Percentiles rank a stretch among this genome's conserved stretches.
Evolutionary conservation across 169 alveolate genomes (phyloP).

Genomic region (Miamiensis avidus): DNA sequence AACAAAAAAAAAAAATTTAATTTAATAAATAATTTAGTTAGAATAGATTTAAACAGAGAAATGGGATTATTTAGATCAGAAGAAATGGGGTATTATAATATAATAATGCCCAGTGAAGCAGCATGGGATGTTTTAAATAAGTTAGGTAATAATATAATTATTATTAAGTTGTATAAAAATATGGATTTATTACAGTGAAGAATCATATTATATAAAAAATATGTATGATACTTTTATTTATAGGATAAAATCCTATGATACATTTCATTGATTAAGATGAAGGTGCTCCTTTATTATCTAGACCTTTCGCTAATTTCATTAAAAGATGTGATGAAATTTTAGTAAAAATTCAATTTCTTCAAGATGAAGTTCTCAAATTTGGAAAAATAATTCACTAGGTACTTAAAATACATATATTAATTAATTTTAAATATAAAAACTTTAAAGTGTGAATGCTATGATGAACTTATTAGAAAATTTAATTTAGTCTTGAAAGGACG

Average conservation of each 20-base stretch:
- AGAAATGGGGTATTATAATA: conserved; percentile 70
- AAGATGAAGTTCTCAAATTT: conserved; percentile 54
- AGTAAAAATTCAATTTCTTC: conserved; percentile 45
- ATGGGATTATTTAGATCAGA: conserved; percentile 75
- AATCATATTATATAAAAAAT: conserved; percentile 34
- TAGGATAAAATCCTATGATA: conserved; percentile 22
- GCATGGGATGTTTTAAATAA: conserved; percentile 73
- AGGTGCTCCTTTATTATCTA: conserved; percentile 55
- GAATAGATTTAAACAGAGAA: no score
- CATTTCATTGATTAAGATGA: conserved; percentile 72
- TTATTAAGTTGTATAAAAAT: conserved; percentile 7
- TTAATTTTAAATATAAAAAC: background rate
- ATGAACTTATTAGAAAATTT: conserved; percentile 10
- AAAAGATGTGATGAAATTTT: conserved; percentile 69
- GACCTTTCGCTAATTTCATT: conserved; percentile 56
- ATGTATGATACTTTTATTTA: conserved; percentile 25
- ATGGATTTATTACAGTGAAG: conserved; percentile 38
- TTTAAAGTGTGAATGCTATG: conserved; percentile 23
- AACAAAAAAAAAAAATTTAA: no score
- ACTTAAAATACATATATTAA: no score
- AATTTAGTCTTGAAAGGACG: conserved; percentile 29
- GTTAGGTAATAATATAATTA: conserved; percentile 40
- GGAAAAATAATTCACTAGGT: background rate
- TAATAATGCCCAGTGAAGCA: conserved; percentile 69
- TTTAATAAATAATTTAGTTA: no score